Base-by-base conservation (phyloP, 2,329 filamentous ascomycete species). In the Hirsutella rhossiliensis region DNA sequence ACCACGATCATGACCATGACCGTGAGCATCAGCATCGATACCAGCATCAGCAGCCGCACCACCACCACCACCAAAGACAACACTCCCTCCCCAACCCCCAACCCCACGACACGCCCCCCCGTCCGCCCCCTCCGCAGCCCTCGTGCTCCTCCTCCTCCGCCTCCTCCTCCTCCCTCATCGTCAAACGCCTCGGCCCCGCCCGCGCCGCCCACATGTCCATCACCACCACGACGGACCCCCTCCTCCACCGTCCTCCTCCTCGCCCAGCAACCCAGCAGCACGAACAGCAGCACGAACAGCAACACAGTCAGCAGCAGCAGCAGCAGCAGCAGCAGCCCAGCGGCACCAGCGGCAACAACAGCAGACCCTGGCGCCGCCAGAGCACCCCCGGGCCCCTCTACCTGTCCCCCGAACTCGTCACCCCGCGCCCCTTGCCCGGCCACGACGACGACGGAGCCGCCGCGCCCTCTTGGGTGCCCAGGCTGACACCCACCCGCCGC, bases 401-500 rank as follows among this genome's bases (percentile, higher is more conserved):
- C 27, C 41, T 44, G 13, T 38, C 42, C n/a, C 44, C 46, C 12
- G 44, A 47, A 15, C 17, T 20, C 28, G 32, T 43, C 37, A 41
- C 41, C 15, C 37, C 31, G 13, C 28, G 23, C 41, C 32, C 34
- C 46, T 2, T 46, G 47, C 23, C 28, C 52, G 11, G 49, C 52
- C 11, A 43, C 50, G 7, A 54, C 57, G 20, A 52, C 56, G 18
- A 47, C 50, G 20, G 18, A 9, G 11, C 19, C 38, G 38, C 19
- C 19, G 19, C 4, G 11, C 38, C 38, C 11, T 18, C 38, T 8
- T 63, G 60, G 60, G 42, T 78, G 51, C 80, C 80, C 3, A 73
- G 71, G 50, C 54, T 86, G 52, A 86, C 82, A 39, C 82, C 82
- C 3, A 80, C 77, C 45, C 65, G 79, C 47, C 69, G 77, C 41